Base-by-base conservation (phyloP, 2,329 filamentous ascomycete genomes). In the Byssoonygena ceratinophila region DNA sequence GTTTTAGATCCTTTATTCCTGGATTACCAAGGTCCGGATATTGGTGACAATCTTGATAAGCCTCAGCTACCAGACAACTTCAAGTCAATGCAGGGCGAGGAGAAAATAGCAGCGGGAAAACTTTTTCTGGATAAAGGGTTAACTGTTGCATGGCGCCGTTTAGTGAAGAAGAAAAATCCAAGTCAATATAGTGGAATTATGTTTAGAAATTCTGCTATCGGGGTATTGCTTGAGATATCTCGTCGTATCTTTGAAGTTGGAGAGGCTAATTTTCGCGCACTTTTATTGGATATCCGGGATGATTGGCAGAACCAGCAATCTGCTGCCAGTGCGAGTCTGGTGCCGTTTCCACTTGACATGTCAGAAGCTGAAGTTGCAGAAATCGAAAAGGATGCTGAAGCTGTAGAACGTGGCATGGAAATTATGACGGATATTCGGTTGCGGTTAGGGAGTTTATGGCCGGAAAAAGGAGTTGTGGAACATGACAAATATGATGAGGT, bases 1-100 rank as follows among this genome's bases (percentile, higher is more conserved):
- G 55, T 55, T 44, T 56, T 57, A 14, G 58, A 63, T 43, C 62
- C 63, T 11, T 59, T 56, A 7, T 64, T 65, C 53, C 54, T 66
- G 9, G 57, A 57, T 14, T 65, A 57, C 57, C 58, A 59, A 53
- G 59, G 58, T 32, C 62, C 63, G 18, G 60, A 66, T 52, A 59
- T 59, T 1, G 63, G 62, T 18, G 59, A 65, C 16, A 54, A 63
- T 7, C 50, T 54, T 49, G 56, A 57, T 49, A 9, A 39, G 23
- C 62, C 60, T 4, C 55, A 53, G 14, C 20, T 53, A 2, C 53
- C 53, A 50, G 49, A 51, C 1, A 53, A 48, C 16, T 34, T 53
- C 7, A 46, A 48, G 9, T 43, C 22, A 1, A 14, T 53, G 40
- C 14, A 52, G n/a, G 23, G 46, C 18, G 41, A 41, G 11, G 41